Base-by-base conservation (phyloP, 2,329 filamentous ascomycete species). In the Paramyrothecium sp. region DNA sequence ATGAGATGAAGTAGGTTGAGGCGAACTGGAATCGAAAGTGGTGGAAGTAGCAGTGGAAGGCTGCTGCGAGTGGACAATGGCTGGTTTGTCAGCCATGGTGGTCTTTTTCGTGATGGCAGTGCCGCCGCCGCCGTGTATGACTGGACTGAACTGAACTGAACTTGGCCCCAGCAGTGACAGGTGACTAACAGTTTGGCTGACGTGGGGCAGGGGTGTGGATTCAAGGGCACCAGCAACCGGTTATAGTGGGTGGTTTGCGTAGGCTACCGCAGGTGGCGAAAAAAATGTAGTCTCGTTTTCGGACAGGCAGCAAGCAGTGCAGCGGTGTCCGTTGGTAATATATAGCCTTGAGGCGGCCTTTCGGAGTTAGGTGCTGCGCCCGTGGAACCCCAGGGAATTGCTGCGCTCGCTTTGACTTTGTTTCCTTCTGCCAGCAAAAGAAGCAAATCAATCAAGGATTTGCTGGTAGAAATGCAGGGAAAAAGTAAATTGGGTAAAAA, bases 81-180 rank as follows among this genome's bases (percentile, higher is more conserved):
- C 53, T 61, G 70, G 70, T 74, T 74, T 74, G 72, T 74, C 71
- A 74, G 72, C 72, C 69, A 67, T 66, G 50, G 56, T 50, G 62
- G 58, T 57, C 55, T 58, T 57, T 54, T 59, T 57, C 53, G 61
- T 58, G 59, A 59, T 63, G 65, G 62, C 58, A 64, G 57, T 64
- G 51, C 60, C 60, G 53, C 54, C 41, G 57, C 50, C 56, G n/a
- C n/a, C n/a, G n/a, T n/a, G n/a, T n/a, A n/a, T n/a, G n/a, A n/a
- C n/a, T n/a, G n/a, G n/a, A n/a, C n/a, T 38, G 33, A 38, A 38
- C 16, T 38, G 33, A 38, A 38, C 10, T 38, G 33, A 38, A 10
- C 16, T 38, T 8, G 33, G 16, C 16, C 16, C 33, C 33, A 38
- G 16, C n/a, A n/a, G n/a, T n/a, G n/a, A n/a, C n/a, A n/a, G n/a